A percentile compares a stretch with the other conserved stretches of the same genome.
Conservation (phyloP, 345 rosid species). For the Punica granatum region DNA sequence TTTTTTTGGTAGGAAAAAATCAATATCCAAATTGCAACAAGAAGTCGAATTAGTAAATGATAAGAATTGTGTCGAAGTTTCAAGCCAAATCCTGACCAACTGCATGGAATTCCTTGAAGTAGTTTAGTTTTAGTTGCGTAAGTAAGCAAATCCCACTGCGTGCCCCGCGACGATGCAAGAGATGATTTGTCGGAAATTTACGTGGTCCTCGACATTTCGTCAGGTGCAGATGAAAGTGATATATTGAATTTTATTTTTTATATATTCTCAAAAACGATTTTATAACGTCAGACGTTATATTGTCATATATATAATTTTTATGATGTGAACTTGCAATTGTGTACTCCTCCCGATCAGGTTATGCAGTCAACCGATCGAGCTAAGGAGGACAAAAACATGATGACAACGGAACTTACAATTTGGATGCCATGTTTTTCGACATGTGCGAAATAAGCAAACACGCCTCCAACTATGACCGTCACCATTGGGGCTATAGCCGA, state of each 20-base stretch:
- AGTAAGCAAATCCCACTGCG: background rate
- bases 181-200: background rate
- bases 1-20: too few relatives aligned
- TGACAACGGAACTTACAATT: conserved; percentile 34
- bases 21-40: too few relatives aligned
- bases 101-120: background rate
- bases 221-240: background rate
- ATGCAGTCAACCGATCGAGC: background rate
- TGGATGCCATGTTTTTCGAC: conserved; percentile 52
- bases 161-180: background rate
- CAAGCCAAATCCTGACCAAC: background rate
- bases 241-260: too few relatives aligned
- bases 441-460: conserved; percentile 52
- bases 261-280: too few relatives aligned
- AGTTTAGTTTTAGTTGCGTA: background rate
- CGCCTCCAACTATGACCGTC: conserved; percentile 54
- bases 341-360: too few relatives aligned
- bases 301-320: too few relatives aligned
- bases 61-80: background rate
- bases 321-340: too few relatives aligned
- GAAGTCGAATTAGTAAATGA: background rate
- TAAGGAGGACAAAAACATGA: background rate
- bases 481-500: conserved; percentile 82
- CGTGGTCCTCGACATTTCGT: background rate
- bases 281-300: too few relatives aligned